phyloP scores from a whole-genome alignment of 23 red algal species.

The Chondrus crispus region DNA sequence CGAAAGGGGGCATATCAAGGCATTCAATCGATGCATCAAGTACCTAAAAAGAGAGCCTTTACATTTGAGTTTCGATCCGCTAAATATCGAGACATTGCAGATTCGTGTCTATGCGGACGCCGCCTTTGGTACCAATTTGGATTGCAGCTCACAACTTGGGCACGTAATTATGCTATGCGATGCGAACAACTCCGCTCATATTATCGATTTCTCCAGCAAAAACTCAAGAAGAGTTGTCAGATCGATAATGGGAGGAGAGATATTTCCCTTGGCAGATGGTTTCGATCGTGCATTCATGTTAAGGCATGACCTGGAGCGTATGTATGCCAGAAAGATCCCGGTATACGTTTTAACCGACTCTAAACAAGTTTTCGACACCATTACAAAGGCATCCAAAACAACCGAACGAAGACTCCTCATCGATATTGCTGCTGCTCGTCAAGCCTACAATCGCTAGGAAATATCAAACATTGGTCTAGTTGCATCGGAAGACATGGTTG shows the following conservation, averaged over 20 bases:
- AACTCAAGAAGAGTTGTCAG: background rate
- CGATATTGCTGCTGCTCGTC: conserved; percentile 1
- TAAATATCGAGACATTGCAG: background rate
- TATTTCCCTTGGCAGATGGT: conserved; percentile 4
- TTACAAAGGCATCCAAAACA: background rate
- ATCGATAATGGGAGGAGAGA: background rate
- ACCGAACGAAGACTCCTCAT: conserved; percentile 1
- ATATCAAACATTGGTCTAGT: conserved; percentile 15
- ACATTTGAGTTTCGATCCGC: background rate
- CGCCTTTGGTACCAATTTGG: background rate
- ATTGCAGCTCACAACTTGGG: background rate
- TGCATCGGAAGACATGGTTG: background rate
- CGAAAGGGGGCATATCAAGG: background rate
- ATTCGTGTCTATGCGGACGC: conserved; percentile 5
- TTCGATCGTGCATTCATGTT: conserved; percentile 12
- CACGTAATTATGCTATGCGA: conserved; percentile 26
- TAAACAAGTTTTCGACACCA: conserved; percentile 11
- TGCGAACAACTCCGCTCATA: background rate
- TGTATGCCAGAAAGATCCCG: background rate
- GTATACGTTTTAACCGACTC: background rate
- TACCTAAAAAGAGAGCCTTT: background rate
- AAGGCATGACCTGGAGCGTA: background rate
- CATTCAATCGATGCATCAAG: background rate
- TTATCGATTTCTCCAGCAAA: background rate
- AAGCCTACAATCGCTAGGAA: background rate